Conservation (phyloP, 106 monocot species). For the Posidonia australis region DNA sequence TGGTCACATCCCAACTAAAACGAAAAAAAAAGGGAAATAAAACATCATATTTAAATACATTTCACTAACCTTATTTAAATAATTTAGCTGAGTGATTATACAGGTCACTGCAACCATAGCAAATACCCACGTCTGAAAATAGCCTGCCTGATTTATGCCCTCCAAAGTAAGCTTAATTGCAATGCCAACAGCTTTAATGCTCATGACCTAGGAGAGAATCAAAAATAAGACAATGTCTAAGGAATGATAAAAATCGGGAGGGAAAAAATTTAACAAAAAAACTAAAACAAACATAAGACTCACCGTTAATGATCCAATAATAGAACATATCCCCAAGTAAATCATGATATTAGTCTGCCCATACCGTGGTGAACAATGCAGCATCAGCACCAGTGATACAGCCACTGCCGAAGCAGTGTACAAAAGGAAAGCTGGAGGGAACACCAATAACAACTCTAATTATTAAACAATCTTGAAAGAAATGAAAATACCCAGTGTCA, state of each 20-base stretch:
- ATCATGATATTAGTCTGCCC: constrained; percentile 85
- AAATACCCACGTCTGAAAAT: constrained; percentile 93
- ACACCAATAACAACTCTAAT: background rate
- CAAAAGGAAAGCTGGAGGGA: constrained; percentile 63
- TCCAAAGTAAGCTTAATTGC: constrained; percentile 91
- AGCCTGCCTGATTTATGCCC: constrained; percentile 68
- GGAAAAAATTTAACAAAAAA: constrained; percentile 1
- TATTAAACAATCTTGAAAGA: background rate
- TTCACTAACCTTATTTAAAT: constrained; percentile 71
- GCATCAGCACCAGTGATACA: constrained; percentile 58
- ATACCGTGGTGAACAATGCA: constrained; percentile 64
- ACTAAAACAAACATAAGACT: background rate
- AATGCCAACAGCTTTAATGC: constrained; percentile 90
- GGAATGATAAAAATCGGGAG: background rate
- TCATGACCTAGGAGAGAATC: constrained; percentile 54
- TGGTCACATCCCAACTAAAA: too few relatives aligned
- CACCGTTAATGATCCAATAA: constrained; percentile 88
- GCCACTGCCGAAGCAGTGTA: constrained; percentile 57
- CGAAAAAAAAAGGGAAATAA: background rate
- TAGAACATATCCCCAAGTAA: constrained; percentile 79
- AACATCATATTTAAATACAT: background rate
- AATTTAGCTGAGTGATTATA: constrained; percentile 73
- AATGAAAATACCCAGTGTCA: constrained; percentile 26
- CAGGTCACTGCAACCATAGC: constrained; percentile 53
- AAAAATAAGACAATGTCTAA: background rate